Conservation (phyloP, 2,329 filamentous ascomycete genomes). For the Hypoxylon sp. region DNA sequence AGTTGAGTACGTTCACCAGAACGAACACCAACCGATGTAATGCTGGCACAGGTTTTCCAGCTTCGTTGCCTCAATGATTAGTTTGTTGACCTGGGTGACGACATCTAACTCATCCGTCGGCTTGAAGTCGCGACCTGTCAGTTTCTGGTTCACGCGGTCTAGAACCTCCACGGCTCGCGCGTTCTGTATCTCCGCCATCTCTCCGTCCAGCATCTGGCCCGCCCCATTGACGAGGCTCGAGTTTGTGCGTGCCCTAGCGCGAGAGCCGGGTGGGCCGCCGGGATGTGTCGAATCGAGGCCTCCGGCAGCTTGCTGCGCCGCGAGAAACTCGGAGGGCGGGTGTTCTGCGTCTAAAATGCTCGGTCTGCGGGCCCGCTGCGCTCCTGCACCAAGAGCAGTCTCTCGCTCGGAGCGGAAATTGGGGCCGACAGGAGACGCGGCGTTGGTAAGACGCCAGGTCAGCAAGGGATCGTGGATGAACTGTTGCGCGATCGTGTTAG, state of each 20-base stretch:
- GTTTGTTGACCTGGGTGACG: constrained; percentile 89
- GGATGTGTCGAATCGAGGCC: constrained; percentile 52
- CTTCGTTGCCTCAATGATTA: constrained; percentile 95
- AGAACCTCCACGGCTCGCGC: constrained; percentile 92
- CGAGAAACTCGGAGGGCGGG: constrained; percentile 70
- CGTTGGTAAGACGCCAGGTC: constrained; percentile 88
- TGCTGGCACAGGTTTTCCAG: constrained; percentile 98
- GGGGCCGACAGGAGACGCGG: constrained; percentile 72
- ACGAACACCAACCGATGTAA: constrained; percentile 99
- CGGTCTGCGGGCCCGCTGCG: constrained; percentile 69
- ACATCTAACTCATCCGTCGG: constrained; percentile 85
- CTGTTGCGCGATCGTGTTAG: constrained; percentile 59
- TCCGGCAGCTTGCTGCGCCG: constrained; percentile 54
- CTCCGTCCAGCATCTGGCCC: constrained; percentile 53
- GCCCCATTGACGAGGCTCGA: constrained; percentile 58
- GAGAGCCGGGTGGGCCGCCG: constrained; percentile 61
- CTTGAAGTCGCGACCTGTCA: constrained; percentile 94
- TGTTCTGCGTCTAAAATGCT: constrained; percentile 76
- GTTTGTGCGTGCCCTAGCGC: constrained; percentile 70
- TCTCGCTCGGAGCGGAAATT: constrained; percentile 75
- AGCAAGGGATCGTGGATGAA: constrained; percentile 99
- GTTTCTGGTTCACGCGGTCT: constrained; percentile 91
- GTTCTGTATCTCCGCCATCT: constrained; percentile 85
- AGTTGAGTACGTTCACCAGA: constrained; percentile 74
- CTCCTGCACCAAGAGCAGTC: constrained; percentile 62